Conservation (phyloP, 176 grass and related monocot genomes). For the Oryza nivara region DNA sequence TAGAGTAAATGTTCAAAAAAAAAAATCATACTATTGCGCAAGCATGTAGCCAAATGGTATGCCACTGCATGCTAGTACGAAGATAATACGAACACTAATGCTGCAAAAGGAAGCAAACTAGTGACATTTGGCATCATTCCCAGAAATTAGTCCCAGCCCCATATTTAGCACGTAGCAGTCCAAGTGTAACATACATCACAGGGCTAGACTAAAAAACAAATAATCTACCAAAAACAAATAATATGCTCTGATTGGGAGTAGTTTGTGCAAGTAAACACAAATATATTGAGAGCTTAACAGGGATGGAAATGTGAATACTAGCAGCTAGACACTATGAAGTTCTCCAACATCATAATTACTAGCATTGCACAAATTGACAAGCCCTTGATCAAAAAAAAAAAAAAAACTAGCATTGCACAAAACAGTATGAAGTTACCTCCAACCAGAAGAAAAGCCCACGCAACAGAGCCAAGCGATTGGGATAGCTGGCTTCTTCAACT, state of each 20-base stretch:
- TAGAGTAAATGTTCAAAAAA: constrained; percentile 8
- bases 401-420: background rate
- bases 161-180: too few relatives aligned
- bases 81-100: constrained; percentile 1
- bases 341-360: background rate
- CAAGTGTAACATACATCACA: too few relatives aligned
- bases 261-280: background rate
- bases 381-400: too few relatives aligned
- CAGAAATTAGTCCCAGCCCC: background rate
- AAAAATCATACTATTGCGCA: background rate
- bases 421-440: constrained; percentile 44
- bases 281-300: background rate
- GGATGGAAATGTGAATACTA: background rate
- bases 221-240: constrained; percentile 11
- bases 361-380: background rate
- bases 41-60: constrained; percentile 4
- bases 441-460: constrained; percentile 82
- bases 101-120: constrained; percentile 20
- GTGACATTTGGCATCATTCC: background rate
- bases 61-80: constrained; percentile 3
- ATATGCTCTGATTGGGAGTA: background rate
- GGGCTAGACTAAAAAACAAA: constrained; percentile 9
- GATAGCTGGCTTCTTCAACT: constrained; percentile 32
- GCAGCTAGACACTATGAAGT: background rate
- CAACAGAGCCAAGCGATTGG: constrained; percentile 59